Evolutionary conservation across 768 basidiomycete genomes (phyloP), one percentile per base, ranked within the genome.

Genomic region (Naganishia friedmannii): DNA sequence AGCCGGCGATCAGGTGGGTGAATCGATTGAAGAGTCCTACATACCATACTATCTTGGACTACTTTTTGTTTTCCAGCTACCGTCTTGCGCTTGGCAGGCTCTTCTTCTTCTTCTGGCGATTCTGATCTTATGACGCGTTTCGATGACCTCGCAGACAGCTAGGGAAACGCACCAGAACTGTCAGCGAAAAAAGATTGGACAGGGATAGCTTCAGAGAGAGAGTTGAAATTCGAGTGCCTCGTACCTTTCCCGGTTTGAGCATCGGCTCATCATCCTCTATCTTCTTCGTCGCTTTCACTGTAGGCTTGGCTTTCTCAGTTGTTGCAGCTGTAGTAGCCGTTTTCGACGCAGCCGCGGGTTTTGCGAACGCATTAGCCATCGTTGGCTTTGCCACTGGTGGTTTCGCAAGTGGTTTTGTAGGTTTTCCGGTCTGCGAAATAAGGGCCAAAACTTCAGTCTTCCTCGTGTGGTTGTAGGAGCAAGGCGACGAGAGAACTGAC

Each of bases 91-190:
- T 68, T 57, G 6, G 32, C 28, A 12, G 51, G 55, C 31, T 68
- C 60, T 29, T 63, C 66, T 12, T 63, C 60, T 28, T 63, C 60
- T 19, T 63, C 60, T 45, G 60, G 60, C 39, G 60, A 42, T 63
- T 63, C 42, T 12, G 60, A 63, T 29, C 60, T 42, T 17, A 63
- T 63, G n/a, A 63, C 60, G 8, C 60, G 37, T 42, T 63, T 63
- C 2, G 60, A 42, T 19, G 37, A 42, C 6, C 42, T 26, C 10
- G 60, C n/a, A 8, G 60, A 45, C 15, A 63, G 42, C 60, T 63
- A 29, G 2, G 21, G 29, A 7, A 55, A 15, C 4, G 12, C 23
- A 55, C 23, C 4, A 55, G 29, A 7, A 55, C 4, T 19, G 28
- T 55, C 15, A 29, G 54, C 26, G 3, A 55, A 29, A 29, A n/a